Evolutionary conservation across 495 filamentous ascomycete species (phyloP), one percentile per base, ranked within the genome.

Genomic region (Acidomyces sp.): DNA sequence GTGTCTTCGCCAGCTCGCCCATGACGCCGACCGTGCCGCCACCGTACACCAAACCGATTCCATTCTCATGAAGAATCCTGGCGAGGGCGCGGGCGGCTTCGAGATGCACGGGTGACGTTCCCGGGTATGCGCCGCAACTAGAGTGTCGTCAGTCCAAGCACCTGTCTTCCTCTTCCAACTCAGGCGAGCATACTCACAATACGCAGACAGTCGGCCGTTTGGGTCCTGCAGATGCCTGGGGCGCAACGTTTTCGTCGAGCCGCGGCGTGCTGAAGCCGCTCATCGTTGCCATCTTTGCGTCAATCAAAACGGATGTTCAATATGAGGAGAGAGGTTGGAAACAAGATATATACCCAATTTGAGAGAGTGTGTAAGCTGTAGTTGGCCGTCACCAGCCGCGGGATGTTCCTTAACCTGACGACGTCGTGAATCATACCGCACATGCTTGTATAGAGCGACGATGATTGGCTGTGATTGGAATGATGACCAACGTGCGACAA

Each of bases 1-100:
- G 75, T 0, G 85, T 87, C 31, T 74, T 74, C 21, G 90, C 83
- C 0, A 97, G 54, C 49, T 93, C 85, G 49, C 90, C 90, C 90
- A 97, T 97, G 17, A 97, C 68, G 6, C 90, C 90, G 5, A 80
- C 75, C 13, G 92, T 94, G 52, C 90, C 90, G 44, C 92, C 90
- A 54, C 90, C 90, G 60, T 94, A 97, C 39, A 96, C 82, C 22
- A 97, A 75, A 2, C 67, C 65, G 49, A 92, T 80, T 50, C 78
- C 75, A 52, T 83, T 66, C 41, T 71, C 63, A 59, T 82, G 74
- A 63, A 97, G 76, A 46, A 68, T 66, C 18, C 68, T 62, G 27
- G 80, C 90, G 6, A 97, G 77, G n/a, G 71, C 62, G 21, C 75
- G 75, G 1, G 92, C 92, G 3, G 85, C 78, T 55, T 74, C 76